Base-by-base conservation (phyloP, 345 rosid species). In the Carallia brachiata region DNA sequence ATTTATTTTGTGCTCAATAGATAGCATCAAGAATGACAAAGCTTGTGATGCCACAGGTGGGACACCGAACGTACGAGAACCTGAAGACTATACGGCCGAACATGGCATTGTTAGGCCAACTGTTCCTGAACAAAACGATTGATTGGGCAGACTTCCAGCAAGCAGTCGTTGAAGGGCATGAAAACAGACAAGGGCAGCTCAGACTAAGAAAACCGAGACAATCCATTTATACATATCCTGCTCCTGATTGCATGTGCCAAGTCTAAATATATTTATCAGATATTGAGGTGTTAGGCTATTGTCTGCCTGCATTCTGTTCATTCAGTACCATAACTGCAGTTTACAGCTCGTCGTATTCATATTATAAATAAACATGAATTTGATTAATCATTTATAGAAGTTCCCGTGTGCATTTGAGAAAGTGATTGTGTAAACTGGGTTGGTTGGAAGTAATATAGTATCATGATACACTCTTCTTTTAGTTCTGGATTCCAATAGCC, bases 161-260 rank as follows among this genome's bases (percentile, higher is more conserved):
- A 16, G 88, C 90, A 4, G 86, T 87, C 34, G 81, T 83, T 59
- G 91, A 89, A 80, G 99, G 98, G 23, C 99, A 95, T 79, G 85
- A 76, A 75, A 87, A 87, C 73, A 79, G 98, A 73, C 97, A 90
- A 71, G 99, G 98, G 30, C 88, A 89, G 75, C 82, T 90, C 63
- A 82, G 97, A 72, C 71, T 90, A 66, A 84, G 97, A 69, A 95
- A 85, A 73, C 85, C 83, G 2, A 95, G 88, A 64, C 90, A 95
- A 73, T 95, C 98, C 62, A 75, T 95, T 40, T 95, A 92, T 80
- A 92, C 98, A 27, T 95, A 95, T 69, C 97, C 99, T 4, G 96
- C 92, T 57, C 98, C 98, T 19, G 98, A 92, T 79, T 95, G 98
- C 70, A 89, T 92, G 97, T 95, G 98, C 66, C 82, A 83, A 37